Conservation (phyloP, 257 asterid genomes). For the Solanum tarapatanum region DNA sequence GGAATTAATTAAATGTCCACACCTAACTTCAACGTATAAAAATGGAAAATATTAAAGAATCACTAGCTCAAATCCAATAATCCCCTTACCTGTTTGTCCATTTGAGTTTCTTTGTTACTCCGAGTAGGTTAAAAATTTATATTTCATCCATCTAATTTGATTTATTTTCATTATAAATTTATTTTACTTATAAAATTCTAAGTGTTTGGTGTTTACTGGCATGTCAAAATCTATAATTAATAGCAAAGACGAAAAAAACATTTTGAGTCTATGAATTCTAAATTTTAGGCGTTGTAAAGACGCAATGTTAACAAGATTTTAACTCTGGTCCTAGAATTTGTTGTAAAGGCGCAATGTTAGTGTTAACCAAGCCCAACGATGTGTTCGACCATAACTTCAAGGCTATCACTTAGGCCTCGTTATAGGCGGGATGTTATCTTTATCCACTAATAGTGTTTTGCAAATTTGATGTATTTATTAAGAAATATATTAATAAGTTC, state of each 20-base stretch:
- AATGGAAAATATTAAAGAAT: neutral
- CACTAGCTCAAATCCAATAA: neutral
- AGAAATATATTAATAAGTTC: neutral
- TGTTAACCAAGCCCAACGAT: neutral
- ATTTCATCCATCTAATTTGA: neutral
- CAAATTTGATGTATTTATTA: neutral
- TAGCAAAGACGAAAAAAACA: neutral
- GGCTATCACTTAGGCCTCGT: neutral
- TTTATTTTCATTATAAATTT: neutral
- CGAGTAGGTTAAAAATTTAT: neutral
- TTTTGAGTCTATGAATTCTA: neutral
- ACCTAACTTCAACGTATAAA: neutral
- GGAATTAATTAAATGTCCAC: neutral
- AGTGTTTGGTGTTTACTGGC: neutral
- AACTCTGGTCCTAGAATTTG: neutral
- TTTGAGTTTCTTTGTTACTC: neutral
- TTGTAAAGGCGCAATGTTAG: neutral
- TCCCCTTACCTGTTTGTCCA: neutral
- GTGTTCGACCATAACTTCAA: neutral
- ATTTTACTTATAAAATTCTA: neutral
- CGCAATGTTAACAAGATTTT: no score
- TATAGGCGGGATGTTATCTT: neutral
- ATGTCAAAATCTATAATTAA: neutral
- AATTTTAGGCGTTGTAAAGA: no score
- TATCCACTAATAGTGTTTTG: neutral